A percentile compares a stretch with the other conserved stretches of the same genome.
phyloP scores from a whole-genome alignment of 2,329 filamentous ascomycete species.

The Sclerotinia subarctica region DNA sequence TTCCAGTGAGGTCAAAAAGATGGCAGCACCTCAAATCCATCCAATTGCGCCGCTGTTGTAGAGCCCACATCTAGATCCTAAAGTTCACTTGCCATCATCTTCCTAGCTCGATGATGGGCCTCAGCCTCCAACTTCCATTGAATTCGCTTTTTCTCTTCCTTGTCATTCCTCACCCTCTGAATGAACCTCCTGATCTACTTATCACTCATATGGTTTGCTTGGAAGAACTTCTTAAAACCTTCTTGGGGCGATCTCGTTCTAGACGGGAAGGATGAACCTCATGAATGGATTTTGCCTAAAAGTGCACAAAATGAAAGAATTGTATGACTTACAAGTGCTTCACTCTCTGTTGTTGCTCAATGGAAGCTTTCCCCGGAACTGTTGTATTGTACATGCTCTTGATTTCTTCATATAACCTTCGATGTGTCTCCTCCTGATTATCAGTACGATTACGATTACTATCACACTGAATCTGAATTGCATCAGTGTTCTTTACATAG shows the following conservation, averaged over 20 bases:
- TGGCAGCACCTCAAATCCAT: neutral
- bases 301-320: neutral
- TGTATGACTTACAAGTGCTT: slow-evolving; percentile 40
- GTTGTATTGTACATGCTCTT: slow-evolving; percentile 30
- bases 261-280: neutral
- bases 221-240: neutral
- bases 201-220: neutral
- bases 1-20: neutral
- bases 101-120: neutral
- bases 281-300: neutral
- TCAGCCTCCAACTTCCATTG: neutral
- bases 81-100: neutral
- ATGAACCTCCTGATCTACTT: neutral
- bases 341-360: slow-evolving; percentile 53
- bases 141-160: neutral
- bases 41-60: neutral
- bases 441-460: slow-evolving; percentile 30
- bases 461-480: slow-evolving; percentile 37
- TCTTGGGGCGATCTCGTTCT: neutral
- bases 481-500: slow-evolving; percentile 34
- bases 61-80: neutral
- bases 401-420: slow-evolving; percentile 34
- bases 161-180: neutral
- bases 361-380: slow-evolving; percentile 40
- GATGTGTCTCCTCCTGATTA: slow-evolving; percentile 34